phyloP scores from a whole-genome alignment of 2,329 filamentous ascomycete genomes.

The Penicillium sp. region DNA sequence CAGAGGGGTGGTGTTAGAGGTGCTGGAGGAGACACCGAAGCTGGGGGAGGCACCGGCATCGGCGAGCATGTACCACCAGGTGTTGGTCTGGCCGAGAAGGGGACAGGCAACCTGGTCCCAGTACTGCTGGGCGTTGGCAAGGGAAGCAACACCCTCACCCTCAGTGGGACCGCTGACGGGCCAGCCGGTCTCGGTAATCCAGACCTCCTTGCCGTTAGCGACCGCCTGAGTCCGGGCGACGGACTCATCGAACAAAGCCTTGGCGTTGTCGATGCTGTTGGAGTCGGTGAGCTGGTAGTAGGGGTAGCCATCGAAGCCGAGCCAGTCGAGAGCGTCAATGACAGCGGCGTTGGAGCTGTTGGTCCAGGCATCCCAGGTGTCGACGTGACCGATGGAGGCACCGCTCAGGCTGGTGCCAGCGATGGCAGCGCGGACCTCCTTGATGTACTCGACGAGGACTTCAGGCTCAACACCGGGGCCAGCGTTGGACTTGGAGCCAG shows the following conservation, averaged over 20 bases:
- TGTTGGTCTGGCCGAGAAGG: constrained; percentile 41
- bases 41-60: constrained; percentile 37
- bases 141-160: constrained; percentile 62
- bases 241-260: constrained; percentile 66
- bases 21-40: constrained; percentile 39
- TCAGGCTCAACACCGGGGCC: constrained; percentile 63
- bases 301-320: constrained; percentile 80
- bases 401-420: constrained; percentile 55
- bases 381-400: constrained; percentile 74
- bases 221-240: constrained; percentile 59
- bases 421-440: constrained; percentile 63
- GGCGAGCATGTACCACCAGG: constrained; percentile 46
- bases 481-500: constrained; percentile 61
- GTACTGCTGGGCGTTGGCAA: constrained; percentile 71
- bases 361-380: constrained; percentile 80
- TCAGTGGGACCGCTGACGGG: constrained; percentile 67
- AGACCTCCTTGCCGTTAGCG: constrained; percentile 67
- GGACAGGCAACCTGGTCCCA: constrained; percentile 77
- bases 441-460: constrained; percentile 67
- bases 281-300: constrained; percentile 72
- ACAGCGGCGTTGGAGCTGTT: constrained; percentile 70
- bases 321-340: constrained; percentile 68
- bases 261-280: constrained; percentile 65
- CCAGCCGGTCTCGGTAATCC: constrained; percentile 89
- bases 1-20: constrained; percentile 36